Evolutionary conservation across 2,329 filamentous ascomycete species (phyloP).

Genomic region (Aciculosporium take): DNA sequence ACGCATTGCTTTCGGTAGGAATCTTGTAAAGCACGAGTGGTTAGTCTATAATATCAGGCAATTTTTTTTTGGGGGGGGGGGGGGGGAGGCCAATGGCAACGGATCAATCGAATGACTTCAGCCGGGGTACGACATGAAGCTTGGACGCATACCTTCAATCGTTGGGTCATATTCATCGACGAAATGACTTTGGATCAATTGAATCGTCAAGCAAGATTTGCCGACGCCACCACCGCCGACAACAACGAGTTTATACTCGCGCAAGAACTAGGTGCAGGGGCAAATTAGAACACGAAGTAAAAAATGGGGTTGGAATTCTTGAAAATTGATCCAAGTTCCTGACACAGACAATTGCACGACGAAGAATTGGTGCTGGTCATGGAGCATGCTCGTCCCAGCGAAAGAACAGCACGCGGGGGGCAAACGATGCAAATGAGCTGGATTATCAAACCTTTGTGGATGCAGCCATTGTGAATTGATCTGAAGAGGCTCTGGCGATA

Average conservation of each 20-base stretch:
- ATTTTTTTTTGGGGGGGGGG: too few relatives aligned
- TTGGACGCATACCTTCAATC: constrained; percentile 62
- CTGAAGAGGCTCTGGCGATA: background rate
- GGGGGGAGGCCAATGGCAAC: background rate
- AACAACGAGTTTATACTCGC: constrained; percentile 93
- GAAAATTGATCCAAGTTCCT: background rate
- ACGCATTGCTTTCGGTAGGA: constrained; percentile 99
- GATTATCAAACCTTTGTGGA: constrained; percentile 20
- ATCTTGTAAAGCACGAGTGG: constrained; percentile 43
- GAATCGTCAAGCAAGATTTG: constrained; percentile 98
- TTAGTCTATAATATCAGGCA: constrained; percentile 1
- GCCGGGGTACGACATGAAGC: background rate
- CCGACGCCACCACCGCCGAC: constrained; percentile 96
- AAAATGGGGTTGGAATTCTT: background rate
- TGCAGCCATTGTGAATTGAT: constrained; percentile 18
- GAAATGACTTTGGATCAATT: constrained; percentile 91
- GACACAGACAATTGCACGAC: background rate
- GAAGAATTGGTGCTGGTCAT: background rate
- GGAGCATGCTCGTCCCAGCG: background rate
- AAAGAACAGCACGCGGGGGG: background rate
- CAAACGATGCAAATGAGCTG: background rate
- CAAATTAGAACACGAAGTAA: background rate
- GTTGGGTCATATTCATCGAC: constrained; percentile 99
- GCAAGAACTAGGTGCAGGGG: constrained; percentile 48
- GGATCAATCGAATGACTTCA: background rate